These are phyloP conservation scores for Lachnellula suecica DNA, from an alignment of 2,329 filamentous ascomycete species.

Conservation along the genomic window DNA sequence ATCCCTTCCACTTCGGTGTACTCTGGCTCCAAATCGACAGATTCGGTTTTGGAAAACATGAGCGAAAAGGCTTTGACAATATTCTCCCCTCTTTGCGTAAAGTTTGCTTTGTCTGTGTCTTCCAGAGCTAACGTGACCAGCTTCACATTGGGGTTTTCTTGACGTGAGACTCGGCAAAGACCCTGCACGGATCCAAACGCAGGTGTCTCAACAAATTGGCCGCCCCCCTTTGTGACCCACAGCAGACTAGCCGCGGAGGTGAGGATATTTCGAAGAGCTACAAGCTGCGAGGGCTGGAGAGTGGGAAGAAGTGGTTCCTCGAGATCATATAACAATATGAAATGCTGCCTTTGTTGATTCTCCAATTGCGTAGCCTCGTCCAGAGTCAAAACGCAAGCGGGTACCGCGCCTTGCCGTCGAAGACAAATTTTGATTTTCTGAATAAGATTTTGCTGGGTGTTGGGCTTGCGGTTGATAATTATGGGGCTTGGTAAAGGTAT, in stretches of 20 bases:
- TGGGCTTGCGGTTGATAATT: no score
- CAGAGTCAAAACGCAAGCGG: neutral
- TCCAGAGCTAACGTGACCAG: slow-evolving; percentile 2
- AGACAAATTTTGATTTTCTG: no score
- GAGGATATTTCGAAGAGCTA: neutral
- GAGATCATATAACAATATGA: neutral
- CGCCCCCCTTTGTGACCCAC: neutral
- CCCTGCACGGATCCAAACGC: slow-evolving; percentile 1
- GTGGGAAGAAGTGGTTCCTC: neutral
- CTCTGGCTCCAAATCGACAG: neutral
- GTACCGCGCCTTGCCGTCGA: no score
- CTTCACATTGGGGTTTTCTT: neutral
- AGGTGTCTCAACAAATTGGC: neutral
- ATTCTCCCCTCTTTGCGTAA: no score
- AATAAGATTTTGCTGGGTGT: no score
- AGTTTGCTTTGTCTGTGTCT: no score
- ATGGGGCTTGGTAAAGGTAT: no score
- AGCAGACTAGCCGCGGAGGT: neutral
- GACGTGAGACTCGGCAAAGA: slow-evolving; percentile 4
- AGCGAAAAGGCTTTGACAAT: neutral
- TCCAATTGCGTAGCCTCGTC: neutral
- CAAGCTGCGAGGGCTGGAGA: neutral
- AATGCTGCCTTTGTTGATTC: neutral
- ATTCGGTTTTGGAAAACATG: neutral
- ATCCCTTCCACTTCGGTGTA: neutral